A percentile compares a stretch with the other conserved stretches of the same genome.
Evolutionary conservation across 2,329 filamentous ascomycete species (phyloP).

Genomic region (Lachnellula hyalina): DNA sequence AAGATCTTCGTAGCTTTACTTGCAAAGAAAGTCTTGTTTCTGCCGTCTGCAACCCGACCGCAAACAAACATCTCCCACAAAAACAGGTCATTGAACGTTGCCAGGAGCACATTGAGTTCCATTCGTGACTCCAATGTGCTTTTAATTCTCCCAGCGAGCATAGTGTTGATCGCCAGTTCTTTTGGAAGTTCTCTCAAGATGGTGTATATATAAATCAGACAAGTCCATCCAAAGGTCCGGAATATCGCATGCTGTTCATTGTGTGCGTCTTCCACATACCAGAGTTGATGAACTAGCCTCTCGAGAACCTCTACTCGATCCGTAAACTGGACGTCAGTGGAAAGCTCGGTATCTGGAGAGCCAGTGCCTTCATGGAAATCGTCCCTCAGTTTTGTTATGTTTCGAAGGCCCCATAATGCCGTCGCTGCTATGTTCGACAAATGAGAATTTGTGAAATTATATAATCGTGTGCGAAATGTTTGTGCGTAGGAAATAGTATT

Average conservation of each 20-base stretch:
- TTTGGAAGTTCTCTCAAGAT: conserved; percentile 16
- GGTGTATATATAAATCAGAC: conserved; percentile 21
- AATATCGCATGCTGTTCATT: conserved; percentile 16
- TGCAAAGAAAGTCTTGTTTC: conserved; percentile 18
- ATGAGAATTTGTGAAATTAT: conserved; percentile 13
- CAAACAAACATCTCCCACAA: conserved; percentile 23
- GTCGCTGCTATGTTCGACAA: conserved; percentile 13
- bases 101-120: conserved; percentile 21
- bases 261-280: conserved; percentile 13
- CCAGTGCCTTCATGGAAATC: conserved; percentile 10
- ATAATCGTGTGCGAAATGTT: conserved; percentile 11
- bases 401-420: conserved; percentile 20
- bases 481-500: conserved; percentile 10
- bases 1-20: conserved; percentile 18
- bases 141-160: conserved; percentile 18
- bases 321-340: conserved; percentile 16
- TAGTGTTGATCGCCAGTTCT: conserved; percentile 15
- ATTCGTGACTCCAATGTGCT: conserved; percentile 10
- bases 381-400: conserved; percentile 12
- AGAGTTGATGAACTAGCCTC: conserved; percentile 17
- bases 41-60: conserved; percentile 16
- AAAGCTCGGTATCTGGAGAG: conserved; percentile 8
- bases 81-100: conserved; percentile 23
- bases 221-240: conserved; percentile 18
- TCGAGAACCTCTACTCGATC: conserved; percentile 23